phyloP scores from a whole-genome alignment of 176 grass and related monocot species.

The Areca catechu region DNA sequence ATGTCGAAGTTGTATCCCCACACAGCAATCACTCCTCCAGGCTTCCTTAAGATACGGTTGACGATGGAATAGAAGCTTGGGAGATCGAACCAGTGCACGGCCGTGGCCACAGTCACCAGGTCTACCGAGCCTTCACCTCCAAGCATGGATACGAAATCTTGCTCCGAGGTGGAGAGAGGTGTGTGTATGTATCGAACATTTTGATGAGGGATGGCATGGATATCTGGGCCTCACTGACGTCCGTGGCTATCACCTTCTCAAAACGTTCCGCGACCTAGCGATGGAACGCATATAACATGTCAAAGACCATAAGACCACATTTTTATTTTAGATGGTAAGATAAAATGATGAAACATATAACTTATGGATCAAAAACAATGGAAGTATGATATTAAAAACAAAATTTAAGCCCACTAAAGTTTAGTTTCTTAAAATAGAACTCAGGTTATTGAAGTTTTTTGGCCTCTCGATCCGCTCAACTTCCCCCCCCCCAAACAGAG shows the following conservation, averaged over 20 bases:
- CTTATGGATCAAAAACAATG: too few relatives aligned
- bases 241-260: slow-evolving; percentile 24
- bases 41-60: slow-evolving; percentile 20
- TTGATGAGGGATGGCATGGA: slow-evolving; percentile 12
- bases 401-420: too few relatives aligned
- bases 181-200: slow-evolving; percentile 38
- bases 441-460: too few relatives aligned
- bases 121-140: slow-evolving; percentile 29
- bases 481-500: too few relatives aligned
- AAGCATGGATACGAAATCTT: slow-evolving; percentile 14
- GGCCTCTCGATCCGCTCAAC: too few relatives aligned
- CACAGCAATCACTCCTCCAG: slow-evolving; percentile 29
- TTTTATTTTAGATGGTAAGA: too few relatives aligned
- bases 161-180: not conserved
- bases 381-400: too few relatives aligned
- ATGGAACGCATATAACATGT: too few relatives aligned
- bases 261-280: slow-evolving; percentile 37
- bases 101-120: slow-evolving; percentile 24
- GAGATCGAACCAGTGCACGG: slow-evolving; percentile 43
- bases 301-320: too few relatives aligned
- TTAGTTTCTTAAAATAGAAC: too few relatives aligned
- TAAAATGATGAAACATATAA: too few relatives aligned
- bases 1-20: slow-evolving; percentile 32
- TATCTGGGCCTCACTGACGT: slow-evolving; percentile 26
- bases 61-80: slow-evolving; percentile 26